Evolutionary conservation across 441 rosid genomes (phyloP), one percentile per base, ranked within the genome.

Genomic region (Croton setiger): DNA sequence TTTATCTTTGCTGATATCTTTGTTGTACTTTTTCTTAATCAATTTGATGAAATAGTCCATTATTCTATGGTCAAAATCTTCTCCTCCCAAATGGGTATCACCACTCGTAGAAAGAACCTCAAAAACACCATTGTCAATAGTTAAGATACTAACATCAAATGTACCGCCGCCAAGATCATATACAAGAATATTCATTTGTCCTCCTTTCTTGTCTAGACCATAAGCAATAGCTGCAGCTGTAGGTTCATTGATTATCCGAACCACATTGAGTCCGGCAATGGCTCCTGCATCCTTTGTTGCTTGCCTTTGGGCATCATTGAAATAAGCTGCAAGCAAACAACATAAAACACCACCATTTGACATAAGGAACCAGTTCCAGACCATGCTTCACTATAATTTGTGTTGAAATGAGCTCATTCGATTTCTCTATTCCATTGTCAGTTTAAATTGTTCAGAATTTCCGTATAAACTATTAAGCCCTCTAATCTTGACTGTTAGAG

Each of bases 141-240:
- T 78, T 72, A 84, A 71, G 41, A 87, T 66, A 60, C 87, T 84
- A 17, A 84, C 89, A 54, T 87, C 89, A 53, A 85, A 87, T 17
- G 92, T 85, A 13, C 88, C 87, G 3, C 90, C 89, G 21, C 89
- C 88, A 3, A 85, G 87, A 59, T 87, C 89, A 57, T 72, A 87
- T 18, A 87, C 89, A 56, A 85, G 60, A 54, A 87, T 80, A 74
- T 83, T 87, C 67, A 52, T 69, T 55, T 80, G 84, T 1, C 59
- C 77, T 56, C 81, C 82, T 62, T 76, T 78, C 66, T 84, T 82
- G 79, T 87, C 86, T 15, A 87, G 70, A 70, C 88, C 88, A 53
- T 82, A 87, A 63, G 92, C 87, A 18, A 85, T 76, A 15, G 92
- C 87, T 4, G 90, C 90, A 4, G 88, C 88, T 1, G 85, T 81